Base-by-base conservation (phyloP, 805 yeast species). In the Suhomyces kilbournensis region DNA sequence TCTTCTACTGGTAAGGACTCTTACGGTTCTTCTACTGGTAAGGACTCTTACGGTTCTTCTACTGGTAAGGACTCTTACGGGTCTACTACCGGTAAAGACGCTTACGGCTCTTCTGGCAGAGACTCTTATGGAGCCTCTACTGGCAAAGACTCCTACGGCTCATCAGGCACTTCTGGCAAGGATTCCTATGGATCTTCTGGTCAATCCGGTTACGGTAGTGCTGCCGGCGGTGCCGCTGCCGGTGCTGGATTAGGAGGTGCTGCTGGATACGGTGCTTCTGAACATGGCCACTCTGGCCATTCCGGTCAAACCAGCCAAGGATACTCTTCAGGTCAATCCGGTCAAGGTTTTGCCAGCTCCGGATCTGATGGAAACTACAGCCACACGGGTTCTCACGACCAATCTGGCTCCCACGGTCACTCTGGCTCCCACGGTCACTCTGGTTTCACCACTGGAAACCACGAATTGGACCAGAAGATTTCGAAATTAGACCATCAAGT, bases 381-480 rank as follows among this genome's bases (percentile, higher is more conserved):
- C 23, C 35, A 25, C 20, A 19, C 39, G 19, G 56, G 58, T 15
- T 32, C 57, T 22, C 57, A 51, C 43, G 43, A 44, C 8, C 34
- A 39, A 14, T 43, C 47, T 19, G 48, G 52, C 7, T 20, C 49
- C 38, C 53, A 54, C 39, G 20, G 23, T 35, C 2, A 12, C 32
- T 22, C 39, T 28, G 25, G 19, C 12, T 10, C 40, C 9, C 26
- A 42, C 12, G 45, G 45, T 23, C 22, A 38, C n/a, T 22, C 46
- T n/a, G 51, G 62, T 10, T 72, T 72, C 62, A 48, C 69, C 44
- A 72, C 76, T 28, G 76, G 77, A 25, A 68, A 70, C 61, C 59
- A 57, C 44, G 58, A 65, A 40, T 68, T 72, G 60, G 76, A 72
- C 53, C 47, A 60, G 39, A 70, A 70, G 63, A 70, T 72, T 44